phyloP scores from a whole-genome alignment of 306 rosid species.

The Vigna hirtella region DNA sequence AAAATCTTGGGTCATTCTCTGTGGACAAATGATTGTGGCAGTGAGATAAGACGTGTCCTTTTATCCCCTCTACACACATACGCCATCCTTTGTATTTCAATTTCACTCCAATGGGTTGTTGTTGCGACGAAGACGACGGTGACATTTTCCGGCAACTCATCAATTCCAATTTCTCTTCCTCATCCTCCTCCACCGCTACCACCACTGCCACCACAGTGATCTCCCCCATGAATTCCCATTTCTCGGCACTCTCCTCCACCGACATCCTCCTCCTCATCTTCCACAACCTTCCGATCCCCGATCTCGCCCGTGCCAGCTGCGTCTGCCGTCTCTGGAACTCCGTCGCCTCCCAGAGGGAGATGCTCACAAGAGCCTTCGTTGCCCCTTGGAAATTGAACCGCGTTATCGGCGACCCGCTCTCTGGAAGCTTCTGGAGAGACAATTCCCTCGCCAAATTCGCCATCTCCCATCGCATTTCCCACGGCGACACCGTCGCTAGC shows the following conservation, averaged over 20 bases:
- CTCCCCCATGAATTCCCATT: slow-evolving; percentile 78
- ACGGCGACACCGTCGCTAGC: slow-evolving; percentile 81
- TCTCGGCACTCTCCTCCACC: slow-evolving; percentile 71
- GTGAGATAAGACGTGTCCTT: neutral
- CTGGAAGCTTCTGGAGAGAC: slow-evolving; percentile 95
- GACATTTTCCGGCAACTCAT: slow-evolving; percentile 53
- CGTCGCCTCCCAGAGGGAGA: slow-evolving; percentile 81
- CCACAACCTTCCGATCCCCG: slow-evolving; percentile 71
- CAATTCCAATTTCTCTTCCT: slow-evolving; percentile 36
- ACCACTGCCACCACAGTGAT: slow-evolving; percentile 37
- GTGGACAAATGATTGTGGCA: neutral
- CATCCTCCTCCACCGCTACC: slow-evolving; percentile 31
- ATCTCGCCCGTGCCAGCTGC: slow-evolving; percentile 84
- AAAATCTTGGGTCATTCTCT: no score
- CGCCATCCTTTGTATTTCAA: neutral
- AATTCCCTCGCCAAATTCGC: slow-evolving; percentile 77
- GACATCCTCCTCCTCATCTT: slow-evolving; percentile 86
- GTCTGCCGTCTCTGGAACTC: slow-evolving; percentile 87
- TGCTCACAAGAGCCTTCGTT: slow-evolving; percentile 60
- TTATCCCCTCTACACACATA: neutral
- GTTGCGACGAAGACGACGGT: slow-evolving; percentile 68
- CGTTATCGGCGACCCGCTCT: slow-evolving; percentile 68
- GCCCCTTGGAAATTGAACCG: slow-evolving; percentile 77
- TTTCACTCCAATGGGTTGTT: slow-evolving; percentile 58
- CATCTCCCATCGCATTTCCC: slow-evolving; percentile 72